Evolutionary conservation across 208 protist species (phyloP).

Genomic region (Naegleria lovaniensis): DNA sequence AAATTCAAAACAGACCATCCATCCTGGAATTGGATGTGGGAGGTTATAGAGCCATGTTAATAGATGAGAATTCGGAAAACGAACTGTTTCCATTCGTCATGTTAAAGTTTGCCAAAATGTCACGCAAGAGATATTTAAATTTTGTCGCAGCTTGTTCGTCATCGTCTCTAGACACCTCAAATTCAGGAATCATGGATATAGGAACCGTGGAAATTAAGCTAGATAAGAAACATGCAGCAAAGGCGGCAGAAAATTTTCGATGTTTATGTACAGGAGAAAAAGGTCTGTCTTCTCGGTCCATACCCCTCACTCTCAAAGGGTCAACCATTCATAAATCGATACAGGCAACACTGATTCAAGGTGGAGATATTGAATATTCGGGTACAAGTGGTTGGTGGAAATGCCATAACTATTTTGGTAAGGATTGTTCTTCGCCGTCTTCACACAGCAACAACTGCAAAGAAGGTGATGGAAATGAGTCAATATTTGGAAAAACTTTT

Average conservation of each 20-base stretch:
- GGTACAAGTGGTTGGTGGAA: not conserved
- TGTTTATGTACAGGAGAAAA: constrained; percentile 47
- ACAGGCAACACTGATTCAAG: not conserved
- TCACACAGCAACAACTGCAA: not conserved
- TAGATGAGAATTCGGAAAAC: not conserved
- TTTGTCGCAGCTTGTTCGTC: too few species aligned
- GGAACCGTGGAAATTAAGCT: constrained; percentile 15
- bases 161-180: too few species aligned
- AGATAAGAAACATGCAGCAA: constrained; percentile 43
- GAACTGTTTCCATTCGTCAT: not conserved
- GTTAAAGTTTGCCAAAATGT: not conserved
- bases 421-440: constrained; percentile 25
- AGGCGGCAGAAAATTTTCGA: constrained; percentile 56
- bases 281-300: not conserved
- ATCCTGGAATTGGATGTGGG: not conserved
- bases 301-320: not conserved
- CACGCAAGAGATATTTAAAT: not conserved
- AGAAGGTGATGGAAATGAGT: not conserved
- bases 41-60: not conserved
- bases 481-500: not conserved
- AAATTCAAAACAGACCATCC: not conserved
- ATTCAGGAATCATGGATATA: not conserved
- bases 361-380: not conserved
- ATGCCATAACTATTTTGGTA: constrained; percentile 41
- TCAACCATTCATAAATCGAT: not conserved